These are phyloP conservation scores for Zygoascus meyerae DNA, from an alignment of 1,139 yeast species.

Conservation along the genomic window DNA sequence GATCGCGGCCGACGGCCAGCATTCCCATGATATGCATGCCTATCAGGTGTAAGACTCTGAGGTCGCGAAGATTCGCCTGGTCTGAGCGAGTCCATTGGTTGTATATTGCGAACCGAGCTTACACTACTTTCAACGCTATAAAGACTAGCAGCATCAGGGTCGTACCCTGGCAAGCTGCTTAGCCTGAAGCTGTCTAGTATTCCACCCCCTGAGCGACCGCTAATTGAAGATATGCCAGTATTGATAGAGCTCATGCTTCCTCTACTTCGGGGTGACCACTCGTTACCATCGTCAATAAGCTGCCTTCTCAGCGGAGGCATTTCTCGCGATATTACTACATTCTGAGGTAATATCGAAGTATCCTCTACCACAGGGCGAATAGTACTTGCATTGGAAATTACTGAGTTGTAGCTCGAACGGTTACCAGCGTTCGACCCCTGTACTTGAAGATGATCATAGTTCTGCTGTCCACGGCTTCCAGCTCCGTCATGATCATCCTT, in stretches of 20 bases:
- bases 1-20: neutral
- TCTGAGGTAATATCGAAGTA: neutral
- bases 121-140: constrained; percentile 7
- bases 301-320: constrained; percentile 2
- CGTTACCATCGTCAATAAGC: constrained; percentile 7
- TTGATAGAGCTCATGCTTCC: constrained; percentile 16
- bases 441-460: neutral
- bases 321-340: neutral
- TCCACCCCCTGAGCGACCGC: constrained; percentile 20
- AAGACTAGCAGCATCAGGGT: constrained; percentile 10
- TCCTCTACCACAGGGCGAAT: constrained; percentile 5
- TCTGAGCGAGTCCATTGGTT: too few relatives aligned
- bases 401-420: neutral
- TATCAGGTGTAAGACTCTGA: too few relatives aligned
- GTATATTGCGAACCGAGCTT: too few relatives aligned
- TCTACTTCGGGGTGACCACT: constrained; percentile 18
- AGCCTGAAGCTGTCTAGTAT: constrained; percentile 30
- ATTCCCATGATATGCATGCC: neutral
- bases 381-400: constrained; percentile 1
- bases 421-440: too few relatives aligned
- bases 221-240: constrained; percentile 7
- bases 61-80: too few relatives aligned
- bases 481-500: neutral
- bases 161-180: constrained; percentile 15
- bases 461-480: neutral